Evolutionary conservation across 345 rosid genomes (phyloP).

Genomic region (Corchorus capsularis): DNA sequence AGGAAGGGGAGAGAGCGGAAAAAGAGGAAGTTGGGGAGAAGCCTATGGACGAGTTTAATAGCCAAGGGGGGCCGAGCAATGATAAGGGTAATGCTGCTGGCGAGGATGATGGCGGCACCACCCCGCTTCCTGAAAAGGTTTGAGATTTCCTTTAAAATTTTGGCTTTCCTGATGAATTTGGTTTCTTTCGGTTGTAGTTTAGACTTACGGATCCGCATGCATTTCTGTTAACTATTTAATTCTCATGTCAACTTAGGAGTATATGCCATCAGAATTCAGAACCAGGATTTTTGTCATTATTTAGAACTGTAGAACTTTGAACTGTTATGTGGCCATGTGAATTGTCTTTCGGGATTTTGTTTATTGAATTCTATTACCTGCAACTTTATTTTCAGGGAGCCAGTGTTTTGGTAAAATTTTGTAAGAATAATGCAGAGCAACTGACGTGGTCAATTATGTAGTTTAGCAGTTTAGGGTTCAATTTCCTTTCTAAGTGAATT

Average conservation of each 20-base stretch:
- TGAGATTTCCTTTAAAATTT: neutral
- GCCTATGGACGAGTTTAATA: constrained; percentile 40
- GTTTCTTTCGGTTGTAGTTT: neutral
- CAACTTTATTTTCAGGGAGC: neutral
- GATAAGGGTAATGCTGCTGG: constrained; percentile 49
- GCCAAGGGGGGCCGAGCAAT: constrained; percentile 46
- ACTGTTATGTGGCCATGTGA: neutral
- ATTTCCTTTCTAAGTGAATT: neutral
- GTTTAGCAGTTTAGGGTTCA: neutral
- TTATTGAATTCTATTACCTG: neutral
- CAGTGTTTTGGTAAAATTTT: neutral
- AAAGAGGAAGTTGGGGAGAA: constrained; percentile 49
- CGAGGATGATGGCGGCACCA: constrained; percentile 57
- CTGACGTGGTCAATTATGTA: neutral
- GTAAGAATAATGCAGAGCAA: neutral
- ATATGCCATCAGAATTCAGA: neutral
- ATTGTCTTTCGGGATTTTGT: neutral
- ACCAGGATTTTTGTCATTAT: neutral
- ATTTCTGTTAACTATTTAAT: too few species aligned
- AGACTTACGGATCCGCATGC: neutral
- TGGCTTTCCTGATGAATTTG: neutral
- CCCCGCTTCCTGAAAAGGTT: constrained; percentile 64
- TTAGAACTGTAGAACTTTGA: neutral
- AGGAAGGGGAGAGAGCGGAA: constrained; percentile 21
- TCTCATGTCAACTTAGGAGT: neutral